Percentiles rank a stretch among this genome's conserved stretches.
phyloP scores from a whole-genome alignment of 257 asterid genomes.

The Jasminum sambac region DNA sequence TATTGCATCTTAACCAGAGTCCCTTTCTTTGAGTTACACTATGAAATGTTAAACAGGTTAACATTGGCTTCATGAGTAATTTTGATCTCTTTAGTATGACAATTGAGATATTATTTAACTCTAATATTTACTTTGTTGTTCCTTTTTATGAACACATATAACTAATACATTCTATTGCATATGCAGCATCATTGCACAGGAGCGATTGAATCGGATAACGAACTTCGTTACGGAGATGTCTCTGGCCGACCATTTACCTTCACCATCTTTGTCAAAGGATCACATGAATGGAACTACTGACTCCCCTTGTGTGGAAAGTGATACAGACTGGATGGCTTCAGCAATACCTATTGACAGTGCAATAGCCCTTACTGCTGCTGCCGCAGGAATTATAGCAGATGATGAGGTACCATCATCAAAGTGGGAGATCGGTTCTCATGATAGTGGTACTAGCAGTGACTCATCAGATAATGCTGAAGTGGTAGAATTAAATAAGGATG shows the following conservation, averaged over 20 bases:
- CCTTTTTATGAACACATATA: constrained; percentile 4
- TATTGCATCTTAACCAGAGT: constrained; percentile 87
- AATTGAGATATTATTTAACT: constrained; percentile 5
- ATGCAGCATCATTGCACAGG: constrained; percentile 90
- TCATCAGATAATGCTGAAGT: constrained; percentile 50
- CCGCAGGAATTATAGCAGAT: constrained; percentile 73
- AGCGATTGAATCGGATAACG: constrained; percentile 81
- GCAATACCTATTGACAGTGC: constrained; percentile 72
- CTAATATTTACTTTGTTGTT: constrained; percentile 12
- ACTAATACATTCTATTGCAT: constrained; percentile 23
- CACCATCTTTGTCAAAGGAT: constrained; percentile 37
- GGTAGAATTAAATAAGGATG: constrained; percentile 50
- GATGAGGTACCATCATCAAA: constrained; percentile 59
- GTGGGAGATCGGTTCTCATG: constrained; percentile 55
- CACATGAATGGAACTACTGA: constrained; percentile 35
- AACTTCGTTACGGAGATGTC: constrained; percentile 64
- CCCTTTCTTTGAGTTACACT: constrained; percentile 90
- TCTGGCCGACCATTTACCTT: constrained; percentile 43
- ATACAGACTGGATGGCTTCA: constrained; percentile 64
- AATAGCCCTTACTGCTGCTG: constrained; percentile 68
- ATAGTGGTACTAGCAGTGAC: constrained; percentile 52
- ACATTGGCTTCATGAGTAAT: constrained; percentile 21
- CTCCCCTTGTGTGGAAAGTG: constrained; percentile 45
- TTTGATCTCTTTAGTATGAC: not conserved
- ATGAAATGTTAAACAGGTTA: constrained; percentile 84